These are phyloP conservation scores for Suillus tomentosus DNA, from an alignment of 768 basidiomycete genomes.

Conservation along the genomic window DNA sequence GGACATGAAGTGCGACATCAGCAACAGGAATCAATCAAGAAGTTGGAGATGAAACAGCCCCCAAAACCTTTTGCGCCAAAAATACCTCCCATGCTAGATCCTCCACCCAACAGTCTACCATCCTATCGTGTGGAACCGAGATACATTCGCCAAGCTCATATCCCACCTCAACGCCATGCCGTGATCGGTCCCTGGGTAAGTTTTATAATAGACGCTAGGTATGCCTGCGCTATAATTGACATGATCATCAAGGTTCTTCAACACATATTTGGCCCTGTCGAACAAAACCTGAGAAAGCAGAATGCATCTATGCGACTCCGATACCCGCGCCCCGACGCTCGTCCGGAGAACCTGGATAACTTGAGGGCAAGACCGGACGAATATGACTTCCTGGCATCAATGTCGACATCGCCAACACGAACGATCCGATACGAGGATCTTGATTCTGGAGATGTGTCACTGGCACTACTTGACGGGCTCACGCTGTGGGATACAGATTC, in stretches of 20 bases:
- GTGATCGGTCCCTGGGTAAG: conserved; percentile 57
- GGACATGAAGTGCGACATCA: conserved; percentile 50
- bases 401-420: conserved; percentile 44
- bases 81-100: conserved; percentile 34
- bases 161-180: conserved; percentile 54
- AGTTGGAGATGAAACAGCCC: conserved; percentile 28
- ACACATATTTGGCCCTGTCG: conserved; percentile 42
- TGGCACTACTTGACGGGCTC: conserved; percentile 49
- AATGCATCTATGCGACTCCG: conserved; percentile 44
- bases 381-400: conserved; percentile 53
- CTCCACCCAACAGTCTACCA: conserved; percentile 47
- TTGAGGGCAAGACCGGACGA: conserved; percentile 37
- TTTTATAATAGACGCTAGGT: conserved; percentile 8
- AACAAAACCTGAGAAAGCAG: conserved; percentile 40
- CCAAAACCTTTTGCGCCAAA: conserved; percentile 37
- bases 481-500: conserved; percentile 44
- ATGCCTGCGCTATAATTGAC: conserved; percentile 2
- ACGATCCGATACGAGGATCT: conserved; percentile 47
- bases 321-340: conserved; percentile 18
- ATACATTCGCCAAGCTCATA: conserved; percentile 44
- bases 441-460: conserved; percentile 48
- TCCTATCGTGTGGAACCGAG: conserved; percentile 51
- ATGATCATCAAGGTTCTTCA: conserved; percentile 43
- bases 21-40: conserved; percentile 20
- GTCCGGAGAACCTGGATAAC: conserved; percentile 12